Evolutionary conservation across 176 grass and related monocot genomes (phyloP), one percentile per base, ranked within the genome.

Genomic region (Oryza punctata): DNA sequence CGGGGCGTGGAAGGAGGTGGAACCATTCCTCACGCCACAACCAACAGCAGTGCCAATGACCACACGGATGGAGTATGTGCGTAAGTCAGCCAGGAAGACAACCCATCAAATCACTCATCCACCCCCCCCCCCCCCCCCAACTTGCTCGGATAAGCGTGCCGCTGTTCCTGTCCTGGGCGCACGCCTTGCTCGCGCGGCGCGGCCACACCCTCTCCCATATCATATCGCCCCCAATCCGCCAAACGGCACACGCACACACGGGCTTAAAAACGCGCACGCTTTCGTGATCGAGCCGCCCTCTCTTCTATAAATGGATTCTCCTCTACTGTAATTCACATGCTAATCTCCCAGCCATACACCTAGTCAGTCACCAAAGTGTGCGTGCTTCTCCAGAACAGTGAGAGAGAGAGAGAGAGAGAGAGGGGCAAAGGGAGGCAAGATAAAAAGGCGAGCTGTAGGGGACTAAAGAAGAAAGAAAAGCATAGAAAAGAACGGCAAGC

Each of bases 371-470:
- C 10, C 44, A 14, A 57, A 23, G 47, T 49, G 14, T 49, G 86
- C 86, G 72, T 7, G 54, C 77, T 47, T 27, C 76, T 16, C 77
- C 27, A 7, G 46, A 38, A 30, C 76, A 50, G 3, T 9, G 52
- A 57, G 18, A 47, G 45, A 52, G 49, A 12, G 15, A 64, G 24
- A 9, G 52, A 57, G 18, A 47, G 45, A 52, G 49, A 12, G 15
- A 64, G 24, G 12, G 46, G 21, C 35, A 33, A 67, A 49, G 35
- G 43, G 28, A 63, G 26, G 86, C 65, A 52, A 65, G 78, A 82
- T 90, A 75, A 86, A 90, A 90, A 82, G 79, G 74, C 59, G 88
- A 60, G 67, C 73, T 70, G 63, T 68, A 80, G 57, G 88, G 72
- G 73, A 78, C 73, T 73, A 65, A 71, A 73, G 57, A 32, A 52